Evolutionary conservation across 2,329 filamentous ascomycete species (phyloP).

Genomic region (Coniella lustricola): DNA sequence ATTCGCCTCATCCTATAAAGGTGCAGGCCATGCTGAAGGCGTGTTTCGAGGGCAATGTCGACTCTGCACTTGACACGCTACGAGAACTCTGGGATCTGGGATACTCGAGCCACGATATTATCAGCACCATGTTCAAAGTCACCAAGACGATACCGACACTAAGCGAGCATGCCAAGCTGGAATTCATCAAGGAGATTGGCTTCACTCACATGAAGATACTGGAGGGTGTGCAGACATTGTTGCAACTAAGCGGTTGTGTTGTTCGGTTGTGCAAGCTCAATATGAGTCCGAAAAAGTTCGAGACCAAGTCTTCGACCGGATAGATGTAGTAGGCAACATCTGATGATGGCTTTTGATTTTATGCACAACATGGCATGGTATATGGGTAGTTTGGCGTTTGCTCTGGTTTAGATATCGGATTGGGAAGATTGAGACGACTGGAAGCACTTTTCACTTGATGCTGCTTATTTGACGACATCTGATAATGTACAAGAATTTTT

Average conservation of each 20-base stretch:
- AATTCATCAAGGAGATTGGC: slow-evolving; percentile 97
- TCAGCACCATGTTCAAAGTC: slow-evolving; percentile 98
- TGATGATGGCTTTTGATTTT: slow-evolving; percentile 2
- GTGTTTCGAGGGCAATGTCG: slow-evolving; percentile 86
- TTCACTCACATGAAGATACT: slow-evolving; percentile 99
- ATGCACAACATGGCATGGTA: slow-evolving; percentile 13
- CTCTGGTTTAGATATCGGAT: slow-evolving; percentile 14
- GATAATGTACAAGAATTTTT: slow-evolving; percentile 14
- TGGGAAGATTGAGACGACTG: slow-evolving; percentile 5
- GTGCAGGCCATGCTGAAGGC: slow-evolving; percentile 98
- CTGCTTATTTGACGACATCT: slow-evolving; percentile 9
- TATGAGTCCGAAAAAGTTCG: slow-evolving; percentile 85
- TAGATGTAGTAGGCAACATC: background rate
- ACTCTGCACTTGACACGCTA: slow-evolving; percentile 76
- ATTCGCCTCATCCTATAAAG: slow-evolving; percentile 95
- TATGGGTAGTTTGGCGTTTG: slow-evolving; percentile 14
- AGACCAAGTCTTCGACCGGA: slow-evolving; percentile 30
- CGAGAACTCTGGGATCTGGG: slow-evolving; percentile 91
- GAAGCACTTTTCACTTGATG: slow-evolving; percentile 3
- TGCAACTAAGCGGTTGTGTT: slow-evolving; percentile 89
- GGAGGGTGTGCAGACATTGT: slow-evolving; percentile 91
- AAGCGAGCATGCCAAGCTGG: slow-evolving; percentile 89
- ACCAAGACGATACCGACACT: slow-evolving; percentile 91
- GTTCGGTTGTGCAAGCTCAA: slow-evolving; percentile 90
- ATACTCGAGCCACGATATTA: slow-evolving; percentile 98